Percentiles rank a stretch among this genome's conserved stretches.
Evolutionary conservation across 1,139 yeast species (phyloP).

Genomic region (Lodderomyces parapsilosis): DNA sequence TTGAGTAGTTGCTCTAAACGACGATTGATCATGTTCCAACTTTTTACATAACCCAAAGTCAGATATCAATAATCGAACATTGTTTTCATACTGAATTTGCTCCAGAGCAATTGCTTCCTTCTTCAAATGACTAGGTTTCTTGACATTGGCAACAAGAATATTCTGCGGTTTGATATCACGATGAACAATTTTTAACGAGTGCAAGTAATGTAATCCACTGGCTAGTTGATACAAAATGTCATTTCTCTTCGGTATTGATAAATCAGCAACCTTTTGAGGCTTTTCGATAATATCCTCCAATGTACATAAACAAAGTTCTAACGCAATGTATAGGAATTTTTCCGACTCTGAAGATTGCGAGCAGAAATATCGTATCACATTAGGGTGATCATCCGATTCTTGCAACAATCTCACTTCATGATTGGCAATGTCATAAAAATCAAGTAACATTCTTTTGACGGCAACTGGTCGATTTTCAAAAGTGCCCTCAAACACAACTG

Average conservation of each 20-base stretch:
- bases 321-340: constrained; percentile 85
- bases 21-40: constrained; percentile 87
- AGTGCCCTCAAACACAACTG: constrained; percentile 86
- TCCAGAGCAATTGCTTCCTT: not conserved
- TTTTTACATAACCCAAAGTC: constrained; percentile 96
- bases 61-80: constrained; percentile 71
- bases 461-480: constrained; percentile 95
- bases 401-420: constrained; percentile 86
- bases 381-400: constrained; percentile 96
- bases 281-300: constrained; percentile 79
- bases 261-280: constrained; percentile 36
- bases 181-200: constrained; percentile 88
- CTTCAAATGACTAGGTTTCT: constrained; percentile 13
- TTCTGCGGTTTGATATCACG: constrained; percentile 96
- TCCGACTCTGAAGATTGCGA: constrained; percentile 75
- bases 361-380: constrained; percentile 89
- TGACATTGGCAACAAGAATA: constrained; percentile 76
- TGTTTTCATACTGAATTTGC: constrained; percentile 11
- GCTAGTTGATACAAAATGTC: constrained; percentile 75
- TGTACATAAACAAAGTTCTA: constrained; percentile 88
- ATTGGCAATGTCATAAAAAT: constrained; percentile 93
- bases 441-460: constrained; percentile 88
- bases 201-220: constrained; percentile 83
- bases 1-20: constrained; percentile 88
- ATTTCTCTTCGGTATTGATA: constrained; percentile 24